Conservation (phyloP, 257 asterid species). For the Coffea eugenioides region DNA sequence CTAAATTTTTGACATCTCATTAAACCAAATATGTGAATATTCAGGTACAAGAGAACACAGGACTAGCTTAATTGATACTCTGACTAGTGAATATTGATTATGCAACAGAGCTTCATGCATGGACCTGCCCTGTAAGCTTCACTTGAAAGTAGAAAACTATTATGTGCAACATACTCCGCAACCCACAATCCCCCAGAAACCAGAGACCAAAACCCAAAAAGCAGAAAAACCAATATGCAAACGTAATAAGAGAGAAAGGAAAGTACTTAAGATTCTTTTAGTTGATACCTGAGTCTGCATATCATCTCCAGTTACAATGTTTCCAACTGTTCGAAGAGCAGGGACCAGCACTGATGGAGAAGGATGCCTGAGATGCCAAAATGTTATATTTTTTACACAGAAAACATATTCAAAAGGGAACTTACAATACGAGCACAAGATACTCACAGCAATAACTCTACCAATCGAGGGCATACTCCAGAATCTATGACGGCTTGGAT, state of each 20-base stretch:
- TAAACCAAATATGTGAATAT: not conserved
- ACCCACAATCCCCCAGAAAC: not conserved
- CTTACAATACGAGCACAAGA: constrained; percentile 5
- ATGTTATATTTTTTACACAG: constrained; percentile 5
- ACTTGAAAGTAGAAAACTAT: not conserved
- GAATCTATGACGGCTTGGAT: constrained; percentile 92
- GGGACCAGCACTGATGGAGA: constrained; percentile 87
- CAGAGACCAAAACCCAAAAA: not conserved
- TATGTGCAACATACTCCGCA: too few relatives aligned
- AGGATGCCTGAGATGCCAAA: constrained; percentile 58
- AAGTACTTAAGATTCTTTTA: not conserved
- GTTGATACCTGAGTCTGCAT: constrained; percentile 74
- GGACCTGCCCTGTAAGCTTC: not conserved
- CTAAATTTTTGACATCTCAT: not conserved
- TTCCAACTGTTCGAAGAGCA: constrained; percentile 89
- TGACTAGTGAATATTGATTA: not conserved
- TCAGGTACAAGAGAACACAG: not conserved
- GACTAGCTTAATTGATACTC: not conserved
- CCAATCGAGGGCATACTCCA: constrained; percentile 77
- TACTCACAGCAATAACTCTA: constrained; percentile 75
- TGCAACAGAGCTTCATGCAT: not conserved
- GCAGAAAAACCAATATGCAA: not conserved
- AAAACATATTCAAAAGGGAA: not conserved
- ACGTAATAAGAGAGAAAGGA: not conserved
- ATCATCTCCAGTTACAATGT: constrained; percentile 97